Conservation (phyloP, 257 asterid genomes). For the Lycium ferocissimum region DNA sequence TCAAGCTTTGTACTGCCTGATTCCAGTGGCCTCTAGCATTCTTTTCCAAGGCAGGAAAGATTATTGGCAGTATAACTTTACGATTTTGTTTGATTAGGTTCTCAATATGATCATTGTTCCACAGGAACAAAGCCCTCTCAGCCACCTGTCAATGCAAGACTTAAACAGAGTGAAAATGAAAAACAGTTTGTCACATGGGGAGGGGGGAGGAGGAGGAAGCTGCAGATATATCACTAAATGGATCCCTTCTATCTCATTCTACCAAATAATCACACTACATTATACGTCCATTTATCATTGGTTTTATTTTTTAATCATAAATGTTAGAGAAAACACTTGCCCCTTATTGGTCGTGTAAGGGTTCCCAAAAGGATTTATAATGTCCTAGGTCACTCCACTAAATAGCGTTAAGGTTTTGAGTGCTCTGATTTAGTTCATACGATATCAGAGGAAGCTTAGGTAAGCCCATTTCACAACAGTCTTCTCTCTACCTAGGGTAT, state of each 20-base stretch:
- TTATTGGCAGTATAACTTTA: slow-evolving; percentile 72
- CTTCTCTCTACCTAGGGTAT: not conserved
- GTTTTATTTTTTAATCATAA: not conserved
- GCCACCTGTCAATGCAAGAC: slow-evolving; percentile 68
- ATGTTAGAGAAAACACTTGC: not conserved
- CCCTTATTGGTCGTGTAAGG: not conserved
- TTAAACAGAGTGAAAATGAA: slow-evolving; percentile 34
- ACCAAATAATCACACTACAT: slow-evolving; percentile 8
- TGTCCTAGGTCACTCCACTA: not conserved
- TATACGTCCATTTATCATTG: not conserved
- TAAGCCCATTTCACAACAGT: slow-evolving; percentile 14
- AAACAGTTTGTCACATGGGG: not conserved
- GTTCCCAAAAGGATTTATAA: not conserved
- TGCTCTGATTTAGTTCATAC: not conserved
- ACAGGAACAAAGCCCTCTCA: slow-evolving; percentile 85
- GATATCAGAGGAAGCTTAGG: not conserved
- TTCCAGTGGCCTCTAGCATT: slow-evolving; percentile 87
- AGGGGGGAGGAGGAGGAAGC: not conserved
- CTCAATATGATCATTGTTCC: slow-evolving; percentile 92
- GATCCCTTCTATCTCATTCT: not conserved
- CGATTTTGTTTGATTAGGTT: slow-evolving; percentile 89
- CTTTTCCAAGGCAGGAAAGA: slow-evolving; percentile 77
- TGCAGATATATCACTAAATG: slow-evolving; percentile 13
- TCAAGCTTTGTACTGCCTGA: slow-evolving; percentile 84
- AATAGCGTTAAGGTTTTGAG: not conserved